These are phyloP conservation scores for Aspergillus puulaauensis DNA, from an alignment of 2,329 filamentous ascomycete genomes.

Conservation along the genomic window DNA sequence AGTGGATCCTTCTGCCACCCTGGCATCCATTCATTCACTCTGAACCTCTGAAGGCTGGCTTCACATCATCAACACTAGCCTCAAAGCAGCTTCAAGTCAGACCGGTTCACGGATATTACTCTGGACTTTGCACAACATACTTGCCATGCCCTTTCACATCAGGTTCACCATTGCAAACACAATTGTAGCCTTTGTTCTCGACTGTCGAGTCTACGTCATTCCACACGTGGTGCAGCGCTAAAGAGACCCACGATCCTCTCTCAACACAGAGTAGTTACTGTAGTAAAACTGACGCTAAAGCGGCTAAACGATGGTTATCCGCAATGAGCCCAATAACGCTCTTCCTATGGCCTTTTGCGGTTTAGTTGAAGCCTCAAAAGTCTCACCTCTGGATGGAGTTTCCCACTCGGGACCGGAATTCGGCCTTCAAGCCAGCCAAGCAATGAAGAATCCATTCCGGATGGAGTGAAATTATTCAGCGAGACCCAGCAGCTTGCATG, in stretches of 20 bases:
- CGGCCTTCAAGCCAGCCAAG: background rate
- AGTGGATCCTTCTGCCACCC: background rate
- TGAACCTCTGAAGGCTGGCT: too few species aligned
- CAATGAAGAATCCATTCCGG: constrained; percentile 5
- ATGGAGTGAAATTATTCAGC: constrained; percentile 7
- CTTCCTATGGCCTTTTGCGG: background rate
- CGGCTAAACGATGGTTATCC: constrained; percentile 12
- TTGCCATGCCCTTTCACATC: too few species aligned
- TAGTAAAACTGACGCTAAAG: constrained; percentile 10
- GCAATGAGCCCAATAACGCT: background rate
- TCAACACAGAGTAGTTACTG: background rate
- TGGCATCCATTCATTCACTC: background rate
- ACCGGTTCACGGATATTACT: too few species aligned
- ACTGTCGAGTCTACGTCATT: background rate
- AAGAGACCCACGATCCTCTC: constrained; percentile 19
- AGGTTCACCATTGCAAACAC: background rate
- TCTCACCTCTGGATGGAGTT: constrained; percentile 13
- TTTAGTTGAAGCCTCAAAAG: background rate
- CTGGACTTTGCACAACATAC: too few species aligned
- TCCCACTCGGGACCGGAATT: constrained; percentile 11
- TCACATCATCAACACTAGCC: too few species aligned
- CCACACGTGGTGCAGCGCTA: constrained; percentile 10
- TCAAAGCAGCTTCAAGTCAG: too few species aligned
- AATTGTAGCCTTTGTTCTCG: background rate
- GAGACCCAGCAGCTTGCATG: background rate